Evolutionary conservation across 352 stramenopile genomes (phyloP).

Genomic region (Thraustochytrium sp.): DNA sequence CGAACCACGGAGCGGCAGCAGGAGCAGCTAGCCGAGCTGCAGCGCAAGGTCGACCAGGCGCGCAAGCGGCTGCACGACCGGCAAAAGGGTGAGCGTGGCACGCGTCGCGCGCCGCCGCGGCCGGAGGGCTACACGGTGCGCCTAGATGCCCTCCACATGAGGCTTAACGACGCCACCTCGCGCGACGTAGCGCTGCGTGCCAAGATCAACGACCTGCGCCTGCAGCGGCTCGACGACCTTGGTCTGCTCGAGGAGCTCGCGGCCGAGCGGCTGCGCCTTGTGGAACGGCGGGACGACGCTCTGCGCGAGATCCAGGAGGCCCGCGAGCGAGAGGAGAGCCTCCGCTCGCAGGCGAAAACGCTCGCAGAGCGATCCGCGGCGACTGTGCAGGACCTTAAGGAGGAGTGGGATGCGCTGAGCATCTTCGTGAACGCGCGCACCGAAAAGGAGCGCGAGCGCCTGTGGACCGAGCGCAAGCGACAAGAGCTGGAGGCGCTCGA

Average conservation of each 20-base stretch:
- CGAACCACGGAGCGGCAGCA: background rate
- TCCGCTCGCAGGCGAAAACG: background rate
- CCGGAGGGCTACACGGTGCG: background rate
- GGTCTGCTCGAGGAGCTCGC: background rate
- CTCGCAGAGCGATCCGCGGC: background rate
- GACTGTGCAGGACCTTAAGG: background rate
- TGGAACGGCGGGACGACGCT: background rate
- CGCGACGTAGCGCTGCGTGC: background rate
- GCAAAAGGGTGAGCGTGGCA: background rate
- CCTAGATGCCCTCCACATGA: constrained; percentile 18
- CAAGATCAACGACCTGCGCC: background rate
- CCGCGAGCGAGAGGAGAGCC: background rate
- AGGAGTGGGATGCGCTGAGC: constrained; percentile 29
- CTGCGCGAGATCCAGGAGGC: background rate
- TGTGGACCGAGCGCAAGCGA: background rate
- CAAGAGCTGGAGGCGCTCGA: background rate
- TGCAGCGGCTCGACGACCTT: constrained; percentile 22
- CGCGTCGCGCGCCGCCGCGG: background rate
- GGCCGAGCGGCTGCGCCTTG: background rate
- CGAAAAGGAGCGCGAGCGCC: background rate
- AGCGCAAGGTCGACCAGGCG: background rate
- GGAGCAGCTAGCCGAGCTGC: background rate
- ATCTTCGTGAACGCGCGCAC: constrained; percentile 35
- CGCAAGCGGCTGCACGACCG: background rate
- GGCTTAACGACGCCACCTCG: constrained; percentile 25